Evolutionary conservation across 257 asterid species (phyloP).

Genomic region (Eucommia ulmoides): DNA sequence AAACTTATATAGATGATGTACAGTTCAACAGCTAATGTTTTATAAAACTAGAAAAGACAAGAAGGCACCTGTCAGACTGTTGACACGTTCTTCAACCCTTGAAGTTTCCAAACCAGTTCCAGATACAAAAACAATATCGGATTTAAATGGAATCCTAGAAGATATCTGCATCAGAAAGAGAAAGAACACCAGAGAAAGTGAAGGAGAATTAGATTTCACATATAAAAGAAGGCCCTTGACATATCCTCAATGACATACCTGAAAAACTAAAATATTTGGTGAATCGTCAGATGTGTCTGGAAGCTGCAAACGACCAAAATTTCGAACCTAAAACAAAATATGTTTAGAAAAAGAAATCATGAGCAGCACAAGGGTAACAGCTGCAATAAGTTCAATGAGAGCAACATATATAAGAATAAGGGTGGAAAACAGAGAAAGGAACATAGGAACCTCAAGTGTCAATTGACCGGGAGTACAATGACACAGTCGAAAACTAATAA

Average conservation of each 20-base stretch:
- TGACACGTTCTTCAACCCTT: slow-evolving; percentile 42
- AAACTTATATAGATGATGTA: too few relatives aligned
- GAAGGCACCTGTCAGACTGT: slow-evolving; percentile 53
- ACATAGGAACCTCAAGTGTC: background rate
- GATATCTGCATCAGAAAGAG: slow-evolving; percentile 50
- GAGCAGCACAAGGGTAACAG: background rate
- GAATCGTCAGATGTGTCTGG: slow-evolving; percentile 68
- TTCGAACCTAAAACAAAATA: slow-evolving; percentile 41
- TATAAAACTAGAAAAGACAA: too few relatives aligned
- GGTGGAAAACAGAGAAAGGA: background rate
- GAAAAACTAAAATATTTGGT: slow-evolving; percentile 83
- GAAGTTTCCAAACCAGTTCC: slow-evolving; percentile 39
- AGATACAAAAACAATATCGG: slow-evolving; percentile 68
- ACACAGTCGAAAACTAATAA: background rate
- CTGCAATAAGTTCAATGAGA: background rate
- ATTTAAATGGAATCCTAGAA: slow-evolving; percentile 63
- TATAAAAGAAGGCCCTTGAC: too few relatives aligned
- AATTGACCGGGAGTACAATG: background rate
- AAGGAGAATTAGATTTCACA: slow-evolving; percentile 6
- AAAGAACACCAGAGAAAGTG: slow-evolving; percentile 8
- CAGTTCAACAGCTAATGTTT: too few relatives aligned
- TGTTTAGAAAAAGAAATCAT: background rate
- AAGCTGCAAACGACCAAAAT: slow-evolving; percentile 59
- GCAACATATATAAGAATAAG: background rate
- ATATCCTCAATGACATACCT: slow-evolving; percentile 47